Conservation (phyloP, 345 rosid species). For the Noccaea caerulescens region DNA sequence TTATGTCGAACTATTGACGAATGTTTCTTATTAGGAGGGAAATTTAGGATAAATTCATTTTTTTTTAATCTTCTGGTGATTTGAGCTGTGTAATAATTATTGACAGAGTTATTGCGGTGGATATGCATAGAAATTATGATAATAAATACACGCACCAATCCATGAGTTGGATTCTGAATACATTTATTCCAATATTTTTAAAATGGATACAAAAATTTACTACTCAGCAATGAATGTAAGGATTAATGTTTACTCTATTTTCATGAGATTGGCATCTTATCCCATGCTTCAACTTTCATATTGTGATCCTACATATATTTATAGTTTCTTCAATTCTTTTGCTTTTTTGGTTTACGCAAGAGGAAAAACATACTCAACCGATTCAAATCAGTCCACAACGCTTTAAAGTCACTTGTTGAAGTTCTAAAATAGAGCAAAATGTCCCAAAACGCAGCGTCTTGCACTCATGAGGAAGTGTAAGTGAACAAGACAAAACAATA, state of each 20-base stretch:
- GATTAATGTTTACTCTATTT: slow-evolving; percentile 25
- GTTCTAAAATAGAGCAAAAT: slow-evolving; percentile 3
- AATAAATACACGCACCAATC: slow-evolving; percentile 40
- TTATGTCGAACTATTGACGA: neutral
- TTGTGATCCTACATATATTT: slow-evolving; percentile 8
- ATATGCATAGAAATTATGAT: slow-evolving; percentile 6
- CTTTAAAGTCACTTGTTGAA: slow-evolving; percentile 6
- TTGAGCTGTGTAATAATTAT: slow-evolving; percentile 17
- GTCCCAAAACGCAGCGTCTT: slow-evolving; percentile 29
- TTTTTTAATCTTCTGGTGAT: neutral
- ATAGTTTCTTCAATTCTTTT: neutral
- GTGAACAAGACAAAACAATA: neutral
- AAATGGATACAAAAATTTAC: slow-evolving; percentile 23
- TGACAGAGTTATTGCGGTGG: slow-evolving; percentile 32
- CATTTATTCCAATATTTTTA: neutral
- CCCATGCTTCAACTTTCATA: slow-evolving; percentile 26
- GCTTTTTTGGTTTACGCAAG: neutral
- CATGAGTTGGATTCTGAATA: slow-evolving; percentile 42
- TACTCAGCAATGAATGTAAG: slow-evolving; percentile 36
- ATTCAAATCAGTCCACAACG: slow-evolving; percentile 25
- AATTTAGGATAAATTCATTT: neutral
- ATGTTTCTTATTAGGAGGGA: slow-evolving; percentile 14
- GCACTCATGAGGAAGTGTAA: slow-evolving; percentile 4
- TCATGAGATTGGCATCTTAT: slow-evolving; percentile 25
- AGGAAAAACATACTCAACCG: slow-evolving; percentile 6